A percentile compares a stretch with the other conserved stretches of the same genome.
phyloP scores from a whole-genome alignment of 805 yeast genomes.

The Ogataea populi-albae region DNA sequence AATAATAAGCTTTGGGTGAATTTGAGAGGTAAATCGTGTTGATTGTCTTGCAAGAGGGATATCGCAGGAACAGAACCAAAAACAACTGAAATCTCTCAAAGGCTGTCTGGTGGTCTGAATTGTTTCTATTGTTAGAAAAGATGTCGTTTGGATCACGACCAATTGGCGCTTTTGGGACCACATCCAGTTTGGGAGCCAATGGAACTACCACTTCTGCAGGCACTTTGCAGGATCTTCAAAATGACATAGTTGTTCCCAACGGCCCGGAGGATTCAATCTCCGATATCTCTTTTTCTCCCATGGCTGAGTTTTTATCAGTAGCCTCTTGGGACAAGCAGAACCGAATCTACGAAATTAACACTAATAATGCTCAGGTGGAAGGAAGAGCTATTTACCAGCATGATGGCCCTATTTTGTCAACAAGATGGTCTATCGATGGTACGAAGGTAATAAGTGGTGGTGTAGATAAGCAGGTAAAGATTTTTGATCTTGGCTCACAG shows the following conservation, averaged over 20 bases:
- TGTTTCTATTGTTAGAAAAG: background rate
- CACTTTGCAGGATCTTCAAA: constrained; percentile 57
- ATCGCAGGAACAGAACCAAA: too few species aligned
- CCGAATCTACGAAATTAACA: constrained; percentile 81
- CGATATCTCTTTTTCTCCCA: constrained; percentile 82
- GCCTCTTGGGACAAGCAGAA: constrained; percentile 96
- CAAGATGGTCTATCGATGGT: constrained; percentile 86
- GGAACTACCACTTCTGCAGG: constrained; percentile 37
- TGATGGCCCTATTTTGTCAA: constrained; percentile 78
- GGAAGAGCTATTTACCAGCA: constrained; percentile 90
- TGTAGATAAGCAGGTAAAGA: constrained; percentile 80
- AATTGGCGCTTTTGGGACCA: constrained; percentile 26
- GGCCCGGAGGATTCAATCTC: constrained; percentile 92
- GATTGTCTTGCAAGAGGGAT: too few species aligned
- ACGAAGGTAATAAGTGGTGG: constrained; percentile 86
- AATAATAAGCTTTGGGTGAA: too few species aligned
- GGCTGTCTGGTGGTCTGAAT: too few species aligned
- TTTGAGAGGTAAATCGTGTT: too few species aligned
- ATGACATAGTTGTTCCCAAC: constrained; percentile 67
- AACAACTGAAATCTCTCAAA: too few species aligned
- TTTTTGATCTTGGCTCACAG: constrained; percentile 79
- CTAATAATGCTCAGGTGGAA: constrained; percentile 70
- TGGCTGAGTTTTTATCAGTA: constrained; percentile 74
- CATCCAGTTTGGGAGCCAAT: constrained; percentile 7
- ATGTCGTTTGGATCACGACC: constrained; percentile 32